Evolutionary conservation across 2,329 filamentous ascomycete genomes (phyloP).

Genomic region (Cladophialophora chaetospira): DNA sequence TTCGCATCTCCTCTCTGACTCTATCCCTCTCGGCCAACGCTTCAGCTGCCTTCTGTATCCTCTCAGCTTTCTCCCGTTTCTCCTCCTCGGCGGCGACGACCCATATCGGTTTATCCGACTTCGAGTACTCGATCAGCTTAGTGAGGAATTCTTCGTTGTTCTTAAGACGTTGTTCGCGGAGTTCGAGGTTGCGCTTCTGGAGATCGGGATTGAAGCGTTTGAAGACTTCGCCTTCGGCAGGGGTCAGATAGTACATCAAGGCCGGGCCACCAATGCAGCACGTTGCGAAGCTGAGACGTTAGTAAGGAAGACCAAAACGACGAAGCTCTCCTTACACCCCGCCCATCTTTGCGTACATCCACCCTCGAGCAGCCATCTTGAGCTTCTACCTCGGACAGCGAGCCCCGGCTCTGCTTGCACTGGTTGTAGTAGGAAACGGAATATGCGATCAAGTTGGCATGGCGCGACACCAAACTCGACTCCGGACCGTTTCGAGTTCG

Average conservation of each 20-base stretch:
- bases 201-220: slow-evolving; percentile 89
- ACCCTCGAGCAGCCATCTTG: slow-evolving; percentile 38
- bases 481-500: background rate
- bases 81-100: slow-evolving; percentile 47
- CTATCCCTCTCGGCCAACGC: slow-evolving; percentile 39
- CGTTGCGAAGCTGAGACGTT: slow-evolving; percentile 61
- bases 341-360: slow-evolving; percentile 67
- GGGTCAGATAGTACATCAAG: slow-evolving; percentile 70
- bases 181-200: slow-evolving; percentile 83
- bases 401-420: background rate
- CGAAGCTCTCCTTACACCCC: slow-evolving; percentile 54
- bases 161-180: slow-evolving; percentile 71
- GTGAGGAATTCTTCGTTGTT: slow-evolving; percentile 88
- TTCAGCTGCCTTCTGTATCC: slow-evolving; percentile 41
- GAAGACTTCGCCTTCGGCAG: slow-evolving; percentile 90
- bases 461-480: background rate
- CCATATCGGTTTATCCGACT: slow-evolving; percentile 81
- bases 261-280: slow-evolving; percentile 83
- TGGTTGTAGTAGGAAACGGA: background rate
- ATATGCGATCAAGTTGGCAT: background rate
- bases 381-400: background rate
- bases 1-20: slow-evolving; percentile 46
- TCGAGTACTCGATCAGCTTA: slow-evolving; percentile 83
- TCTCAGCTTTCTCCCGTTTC: slow-evolving; percentile 40
- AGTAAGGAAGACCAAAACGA: background rate